Evolutionary conservation across 345 rosid species (phyloP), one percentile per base, ranked within the genome.

Genomic region (Heritiera littoralis): DNA sequence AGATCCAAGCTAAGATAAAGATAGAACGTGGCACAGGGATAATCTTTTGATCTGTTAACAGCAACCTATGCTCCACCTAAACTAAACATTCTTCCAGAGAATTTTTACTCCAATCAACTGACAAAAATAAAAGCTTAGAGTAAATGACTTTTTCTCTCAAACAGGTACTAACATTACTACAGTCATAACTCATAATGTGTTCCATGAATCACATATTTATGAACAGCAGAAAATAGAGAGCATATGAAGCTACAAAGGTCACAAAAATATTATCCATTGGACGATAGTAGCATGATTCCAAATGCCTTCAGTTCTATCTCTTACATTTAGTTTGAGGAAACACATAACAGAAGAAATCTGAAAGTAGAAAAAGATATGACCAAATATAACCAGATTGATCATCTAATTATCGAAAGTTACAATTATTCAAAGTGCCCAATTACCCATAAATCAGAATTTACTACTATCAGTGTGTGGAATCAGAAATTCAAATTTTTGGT

Each of bases 321-420:
- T 43, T 49, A 66, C 18, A 15, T 77, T 28, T 14, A 55, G 9
- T 64, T 71, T 56, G 61, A 78, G 40, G 20, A 81, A 81, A 35
- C 58, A n/a, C 17, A 41, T 55, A 20, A 55, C 51, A 45, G 17
- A 67, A 45, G 30, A 73, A 32, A 35, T 5, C 46, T 73, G 17
- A 61, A 60, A 8, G 54, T 23, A 75, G 52, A 20, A 61, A 60
- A 75, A 52, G 2, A 51, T 12, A 76, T 41, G 58, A 69, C 66
- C 7, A 18, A 38, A 69, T 67, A 48, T 48, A 69, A 68, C 20
- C 59, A 46, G 35, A 60, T 49, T 6, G 12, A 70, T 70, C n/a
- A 3, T 55, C 49, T 40, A 18, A 58, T 3, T 3, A 58, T 59
- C 77, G 58, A 59, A 58, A 41, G 6, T 15, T 58, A 14, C 41